phyloP scores from a whole-genome alignment of 441 rosid species.

The Gossypium trilobum region DNA sequence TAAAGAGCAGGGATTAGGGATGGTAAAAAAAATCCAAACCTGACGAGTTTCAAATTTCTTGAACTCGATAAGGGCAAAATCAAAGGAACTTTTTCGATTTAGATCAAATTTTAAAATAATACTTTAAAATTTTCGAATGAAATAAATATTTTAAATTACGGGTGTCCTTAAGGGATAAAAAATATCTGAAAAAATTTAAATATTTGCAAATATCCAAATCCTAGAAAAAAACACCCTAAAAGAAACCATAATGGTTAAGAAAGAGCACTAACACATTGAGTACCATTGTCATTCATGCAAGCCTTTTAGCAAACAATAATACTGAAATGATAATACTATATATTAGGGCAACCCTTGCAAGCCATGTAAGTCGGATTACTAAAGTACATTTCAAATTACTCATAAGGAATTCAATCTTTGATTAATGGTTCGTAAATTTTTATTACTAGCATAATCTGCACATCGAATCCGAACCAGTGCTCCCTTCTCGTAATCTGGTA shows the following conservation, averaged over 20 bases:
- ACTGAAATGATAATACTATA: not conserved
- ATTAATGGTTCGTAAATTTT: not conserved
- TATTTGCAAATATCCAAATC: not conserved
- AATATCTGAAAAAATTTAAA: not conserved
- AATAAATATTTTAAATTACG: too few species aligned
- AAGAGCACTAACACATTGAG: not conserved
- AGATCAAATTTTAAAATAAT: too few species aligned
- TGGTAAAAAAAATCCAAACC: too few species aligned
- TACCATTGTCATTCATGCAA: not conserved
- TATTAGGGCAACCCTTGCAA: conserved; percentile 1
- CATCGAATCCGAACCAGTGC: conserved; percentile 4
- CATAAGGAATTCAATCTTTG: not conserved
- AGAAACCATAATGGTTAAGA: not conserved
- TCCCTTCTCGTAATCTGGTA: conserved; percentile 7
- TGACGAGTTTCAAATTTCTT: too few species aligned
- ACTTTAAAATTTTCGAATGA: too few species aligned
- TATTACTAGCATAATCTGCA: conserved; percentile 7
- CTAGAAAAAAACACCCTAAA: not conserved
- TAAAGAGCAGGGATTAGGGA: too few species aligned
- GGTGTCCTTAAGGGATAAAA: too few species aligned
- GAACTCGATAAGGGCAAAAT: too few species aligned
- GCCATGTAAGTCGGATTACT: not conserved
- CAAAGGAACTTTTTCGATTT: too few species aligned
- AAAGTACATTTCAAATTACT: conserved; percentile 10
- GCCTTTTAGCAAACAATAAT: conserved; percentile 1